Base-by-base conservation (phyloP, 1,284 basidiomycete genomes). In the Pholiota adiposa region DNA sequence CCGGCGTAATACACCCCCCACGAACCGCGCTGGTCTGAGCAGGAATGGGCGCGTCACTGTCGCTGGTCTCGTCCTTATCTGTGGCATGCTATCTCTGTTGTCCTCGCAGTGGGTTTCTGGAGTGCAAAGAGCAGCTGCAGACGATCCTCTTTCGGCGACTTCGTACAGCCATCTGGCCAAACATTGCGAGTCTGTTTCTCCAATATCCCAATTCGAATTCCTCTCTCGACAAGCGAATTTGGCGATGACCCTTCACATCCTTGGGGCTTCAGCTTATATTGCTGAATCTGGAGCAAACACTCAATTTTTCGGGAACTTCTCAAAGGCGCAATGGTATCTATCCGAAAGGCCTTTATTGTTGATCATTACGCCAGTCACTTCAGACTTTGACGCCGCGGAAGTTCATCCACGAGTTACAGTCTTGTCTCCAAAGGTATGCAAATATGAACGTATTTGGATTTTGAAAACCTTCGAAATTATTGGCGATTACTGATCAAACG, bases 271-370 rank as follows among this genome's bases (percentile, higher is more conserved):
- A 3, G 86, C 85, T 23, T 92, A 90, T 67, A 81, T 94, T 46
- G 83, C 88, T 7, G 92, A 94, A 71, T 91, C 92, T 8, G 87
- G 90, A 0, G 82, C 91, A 4, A 90, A 80, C 55, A 85, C 87
- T 0, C 74, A 80, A 1, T 96, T 86, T 78, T 94, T 85, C 67
- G 83, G 81, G 34, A 93, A 93, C 66, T 77, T 92, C 52, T 90
- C 91, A 18, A 69, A 70, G 2, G 65, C 77, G 0, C 67, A 82
- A 16, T 95, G 93, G 94, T 67, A 69, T 49, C 80, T 90, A 23
- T 91, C 89, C 7, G 93, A 95, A 73, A 82, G 93, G 1, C 92
- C 92, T 0, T 80, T 95, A 27, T 75, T 96, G 4, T 75, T 94
- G 34, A 79, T 91, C 51, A 69, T 95, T 51, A 79, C 81, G 7